Base-by-base conservation (phyloP, 2,329 filamentous ascomycete genomes). In the Aspergillus glaucus region DNA sequence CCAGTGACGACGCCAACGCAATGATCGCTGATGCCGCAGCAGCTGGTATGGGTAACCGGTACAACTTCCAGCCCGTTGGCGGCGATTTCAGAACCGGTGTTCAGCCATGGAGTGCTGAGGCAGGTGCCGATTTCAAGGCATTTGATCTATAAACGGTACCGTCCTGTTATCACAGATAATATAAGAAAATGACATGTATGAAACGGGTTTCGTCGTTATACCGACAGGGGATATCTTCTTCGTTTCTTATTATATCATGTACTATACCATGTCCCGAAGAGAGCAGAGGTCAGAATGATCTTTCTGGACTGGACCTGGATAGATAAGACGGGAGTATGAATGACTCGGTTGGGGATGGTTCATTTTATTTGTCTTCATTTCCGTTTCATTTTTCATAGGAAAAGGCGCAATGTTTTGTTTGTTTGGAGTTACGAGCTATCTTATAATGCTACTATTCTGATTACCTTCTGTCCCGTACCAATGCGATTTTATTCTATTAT, bases 101-200 rank as follows among this genome's bases (percentile, higher is more conserved):
- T 14, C 68, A 71, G 46, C 71, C 71, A n/a, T 56, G 70, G 57
- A 73, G 69, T 41, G 63, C 64, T 4, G 64, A 68, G 43, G 52
- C 56, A n/a, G 70, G 66, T 36, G 64, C 64, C 28, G 70, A 73
- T 48, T 72, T 64, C 59, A 73, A 71, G 53, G 63, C 62, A 30
- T 63, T 71, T 50, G 71, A 74, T 37, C 60, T 74, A 56, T 73
- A 64, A 66, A 49, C 5, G 2, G 3, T 40, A 22, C 26, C 10
- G n/a, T 37, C 44, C 49, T 45, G 30, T 47, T 39, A 54, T 60
- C 55, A 53, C 53, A 22, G 37, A 21, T 17, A 54, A 62, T 58
- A 56, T 56, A 58, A 62, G 56, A 61, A 40, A 32, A 49, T 45
- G 39, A 41, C 41, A 28, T 44, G 43, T 22, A 43, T 45, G 34